Percentiles rank a stretch among this genome's conserved stretches.
Conservation (phyloP, 306 rosid genomes). For the Sesbania bispinosa region DNA sequence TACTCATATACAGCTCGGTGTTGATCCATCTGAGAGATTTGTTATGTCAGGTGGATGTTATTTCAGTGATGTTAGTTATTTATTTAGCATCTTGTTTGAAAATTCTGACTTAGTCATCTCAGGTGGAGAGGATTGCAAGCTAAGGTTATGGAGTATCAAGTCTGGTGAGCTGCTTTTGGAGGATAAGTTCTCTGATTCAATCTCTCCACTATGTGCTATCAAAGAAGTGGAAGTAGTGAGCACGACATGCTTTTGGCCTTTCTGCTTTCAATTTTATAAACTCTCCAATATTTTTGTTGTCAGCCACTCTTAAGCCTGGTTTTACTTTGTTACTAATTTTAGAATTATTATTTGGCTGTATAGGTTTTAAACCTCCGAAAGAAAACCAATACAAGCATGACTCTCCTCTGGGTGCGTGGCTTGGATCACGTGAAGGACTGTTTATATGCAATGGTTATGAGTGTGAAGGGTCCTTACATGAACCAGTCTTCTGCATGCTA, state of each 20-base stretch:
- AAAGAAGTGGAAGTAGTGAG: conserved; percentile 27
- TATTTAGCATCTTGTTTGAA: not conserved
- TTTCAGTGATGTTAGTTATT: conserved; percentile 13
- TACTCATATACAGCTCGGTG: conserved; percentile 64
- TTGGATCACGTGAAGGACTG: conserved; percentile 77
- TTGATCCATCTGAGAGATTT: conserved; percentile 82
- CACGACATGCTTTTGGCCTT: conserved; percentile 12
- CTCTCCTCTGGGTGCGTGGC: conserved; percentile 60
- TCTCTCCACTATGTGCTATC: conserved; percentile 72
- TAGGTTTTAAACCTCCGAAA: conserved; percentile 32
- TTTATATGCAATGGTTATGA: conserved; percentile 61
- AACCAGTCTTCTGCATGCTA: not conserved
- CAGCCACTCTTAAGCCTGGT: not conserved
- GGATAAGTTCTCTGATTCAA: conserved; percentile 61
- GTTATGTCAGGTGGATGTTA: conserved; percentile 61
- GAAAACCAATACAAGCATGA: conserved; percentile 26
- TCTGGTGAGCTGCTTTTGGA: conserved; percentile 84
- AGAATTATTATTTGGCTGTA: not conserved
- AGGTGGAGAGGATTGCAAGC: conserved; percentile 92
- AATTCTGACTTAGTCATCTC: conserved; percentile 22
- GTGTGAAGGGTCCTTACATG: not conserved
- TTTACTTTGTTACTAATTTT: conserved; percentile 16
- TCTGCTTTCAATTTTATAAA: conserved; percentile 1
- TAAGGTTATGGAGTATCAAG: conserved; percentile 79
- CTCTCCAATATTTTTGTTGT: not conserved